Evolutionary conservation across 2,329 filamentous ascomycete genomes (phyloP), one percentile per base, ranked within the genome.

Genomic region (Cordyceps cicadae): DNA sequence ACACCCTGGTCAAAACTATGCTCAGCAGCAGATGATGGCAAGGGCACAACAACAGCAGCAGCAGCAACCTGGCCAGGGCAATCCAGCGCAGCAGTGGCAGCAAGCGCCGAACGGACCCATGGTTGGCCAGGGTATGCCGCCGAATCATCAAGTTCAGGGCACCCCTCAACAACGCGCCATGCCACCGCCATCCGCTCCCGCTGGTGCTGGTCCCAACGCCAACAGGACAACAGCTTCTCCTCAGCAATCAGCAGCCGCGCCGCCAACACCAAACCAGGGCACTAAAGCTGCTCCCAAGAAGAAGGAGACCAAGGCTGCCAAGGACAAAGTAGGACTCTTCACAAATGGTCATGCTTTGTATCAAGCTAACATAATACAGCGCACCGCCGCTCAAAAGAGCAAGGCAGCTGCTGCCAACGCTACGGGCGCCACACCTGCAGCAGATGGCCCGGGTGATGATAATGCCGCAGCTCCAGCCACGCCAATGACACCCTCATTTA

Each of bases 201-300:
- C 76, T 2, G 58, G 51, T 2, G 75, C 73, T 3, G 72, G 74
- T 17, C 77, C 77, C 61, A 80, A 79, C 65, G 77, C 79, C 59
- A 82, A 83, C 66, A 77, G 81, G 59, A 80, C 77, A 48, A 81
- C 84, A 15, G 82, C 82, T 14, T 86, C 85, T 19, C 86, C 85
- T 26, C 85, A 87, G 66, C 81, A 83, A 66, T 81, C 81, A 63
- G 84, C 81, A 62, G 81, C 84, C 7, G 87, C 87, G 41, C 89
- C 90, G 1, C 89, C 89, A 1, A 94, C 90, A 4, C 90, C 90
- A 1, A 86, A 84, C 56, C 88, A 90, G 70, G 72, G 78, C 1
- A 87, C 86, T 69, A 93, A 93, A 77, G 74, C 87, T 4, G 86
- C 84, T 39, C 87, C 88, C 1, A 92, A 90, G 73, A 93, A 93